These are phyloP conservation scores for Hansenula sp. DNA, from an alignment of 1,139 yeast species.

Conservation along the genomic window DNA sequence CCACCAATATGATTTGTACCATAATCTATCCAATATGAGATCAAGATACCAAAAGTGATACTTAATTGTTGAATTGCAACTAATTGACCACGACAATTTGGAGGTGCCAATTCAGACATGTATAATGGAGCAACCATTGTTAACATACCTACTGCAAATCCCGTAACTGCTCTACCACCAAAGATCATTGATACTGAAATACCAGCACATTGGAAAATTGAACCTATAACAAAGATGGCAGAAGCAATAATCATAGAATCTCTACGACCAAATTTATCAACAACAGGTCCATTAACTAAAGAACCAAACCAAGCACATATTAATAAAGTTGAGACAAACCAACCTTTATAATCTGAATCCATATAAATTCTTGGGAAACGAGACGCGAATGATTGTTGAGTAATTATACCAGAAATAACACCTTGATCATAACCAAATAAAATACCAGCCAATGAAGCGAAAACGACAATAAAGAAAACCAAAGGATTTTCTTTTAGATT, in stretches of 20 bases:
- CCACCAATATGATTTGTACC: slow-evolving; percentile 16
- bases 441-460: slow-evolving; percentile 76
- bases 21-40: slow-evolving; percentile 10
- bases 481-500: slow-evolving; percentile 21
- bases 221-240: slow-evolving; percentile 36
- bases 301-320: slow-evolving; percentile 51
- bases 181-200: slow-evolving; percentile 40
- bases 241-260: slow-evolving; percentile 39
- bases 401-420: slow-evolving; percentile 67
- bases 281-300: slow-evolving; percentile 40
- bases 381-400: slow-evolving; percentile 13
- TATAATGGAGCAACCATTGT: slow-evolving; percentile 53
- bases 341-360: slow-evolving; percentile 7
- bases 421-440: slow-evolving; percentile 88
- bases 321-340: slow-evolving; percentile 6
- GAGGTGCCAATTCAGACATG: slow-evolving; percentile 59
- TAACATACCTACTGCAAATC: slow-evolving; percentile 53
- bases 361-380: slow-evolving; percentile 5
- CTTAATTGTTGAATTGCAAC: slow-evolving; percentile 63
- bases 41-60: slow-evolving; percentile 29
- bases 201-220: slow-evolving; percentile 41
- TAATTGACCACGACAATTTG: slow-evolving; percentile 58
- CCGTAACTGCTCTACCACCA: slow-evolving; percentile 46
- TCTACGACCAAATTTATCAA: slow-evolving; percentile 60
- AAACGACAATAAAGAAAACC: slow-evolving; percentile 68